Base-by-base conservation (phyloP, 176 grass and related monocot species). In the Alopecurus myosuroides region DNA sequence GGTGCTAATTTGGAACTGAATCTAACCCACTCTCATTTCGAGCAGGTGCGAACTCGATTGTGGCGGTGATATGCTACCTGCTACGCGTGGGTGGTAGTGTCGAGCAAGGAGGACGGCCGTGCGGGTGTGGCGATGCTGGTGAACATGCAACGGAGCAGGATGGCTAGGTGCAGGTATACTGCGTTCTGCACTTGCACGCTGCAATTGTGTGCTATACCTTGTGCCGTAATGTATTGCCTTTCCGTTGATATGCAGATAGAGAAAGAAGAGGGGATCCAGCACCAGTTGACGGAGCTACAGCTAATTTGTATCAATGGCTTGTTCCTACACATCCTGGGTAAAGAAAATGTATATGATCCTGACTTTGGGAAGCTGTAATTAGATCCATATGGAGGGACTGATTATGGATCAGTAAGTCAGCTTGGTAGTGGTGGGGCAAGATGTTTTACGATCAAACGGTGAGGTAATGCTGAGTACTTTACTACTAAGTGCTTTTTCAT, bases 11-110 rank as follows among this genome's bases (percentile, higher is more conserved):
- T n/a, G n/a, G 20, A 84, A 28, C 39, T 41, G 63, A 70, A 93
- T 73, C 31, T 29, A 64, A 7, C 39, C 29, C 69, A n/a, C 45
- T 25, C 40, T n/a, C n/a, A n/a, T 68, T 36, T 44, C 44, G 42
- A 55, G 48, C 52, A 74, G 87, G 86, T 13, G 85, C 65, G 72
- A 91, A 86, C 87, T 91, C 89, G n/a, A 85, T 94, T 50, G 66
- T 86, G 72, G 84, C 89, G 17, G 86, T 84, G 22, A 87, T 94
- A 87, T n/a, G n/a, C n/a, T n/a, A n/a, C n/a, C n/a, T 94, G 84
- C 85, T 91, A 94, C 82, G 86, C 89, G 26, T 94, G 92, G 92
- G 78, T 91, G 53, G n/a, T n/a, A n/a, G 49, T 85, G 65, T 57
- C 62, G 26, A 94, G 76, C 87, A 91, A 88, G 60, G 89, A 30